These are phyloP conservation scores for Arachnomyces sp. DNA, from an alignment of 2,329 filamentous ascomycete species.

Conservation along the genomic window DNA sequence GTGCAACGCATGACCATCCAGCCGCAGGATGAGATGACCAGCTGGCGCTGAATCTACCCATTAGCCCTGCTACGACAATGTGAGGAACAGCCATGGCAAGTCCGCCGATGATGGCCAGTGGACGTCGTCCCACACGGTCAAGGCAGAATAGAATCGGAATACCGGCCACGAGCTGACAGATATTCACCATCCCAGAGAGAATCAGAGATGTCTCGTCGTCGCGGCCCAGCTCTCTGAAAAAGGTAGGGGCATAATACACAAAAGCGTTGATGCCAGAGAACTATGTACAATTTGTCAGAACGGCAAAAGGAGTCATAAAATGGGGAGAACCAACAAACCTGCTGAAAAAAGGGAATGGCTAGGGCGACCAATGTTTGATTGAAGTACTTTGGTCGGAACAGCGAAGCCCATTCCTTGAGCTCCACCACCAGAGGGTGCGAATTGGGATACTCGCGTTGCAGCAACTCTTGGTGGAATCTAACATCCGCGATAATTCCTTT, in stretches of 20 bases:
- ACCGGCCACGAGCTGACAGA: slow-evolving; percentile 33
- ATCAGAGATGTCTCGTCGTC: slow-evolving; percentile 31
- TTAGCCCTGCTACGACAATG: slow-evolving; percentile 63
- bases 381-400: no score
- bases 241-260: slow-evolving; percentile 53
- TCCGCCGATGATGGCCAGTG: slow-evolving; percentile 44
- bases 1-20: slow-evolving; percentile 59
- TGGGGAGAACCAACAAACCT: no score
- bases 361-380: no score
- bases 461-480: no score
- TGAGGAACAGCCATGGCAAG: slow-evolving; percentile 65
- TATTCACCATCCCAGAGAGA: slow-evolving; percentile 34
- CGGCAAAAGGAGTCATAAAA: no score
- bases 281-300: slow-evolving; percentile 13
- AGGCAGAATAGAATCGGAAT: slow-evolving; percentile 36
- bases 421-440: no score
- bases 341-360: no score
- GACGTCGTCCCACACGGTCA: slow-evolving; percentile 34
- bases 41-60: slow-evolving; percentile 53
- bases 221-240: no score
- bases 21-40: slow-evolving; percentile 54
- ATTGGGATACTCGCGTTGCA: no score
- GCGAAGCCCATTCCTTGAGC: no score
- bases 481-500: no score
- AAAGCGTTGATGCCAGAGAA: slow-evolving; percentile 50